Percentiles rank a stretch among this genome's conserved stretches.
phyloP scores from a whole-genome alignment of 495 filamentous ascomycete genomes.

The Chaetomium tenue region DNA sequence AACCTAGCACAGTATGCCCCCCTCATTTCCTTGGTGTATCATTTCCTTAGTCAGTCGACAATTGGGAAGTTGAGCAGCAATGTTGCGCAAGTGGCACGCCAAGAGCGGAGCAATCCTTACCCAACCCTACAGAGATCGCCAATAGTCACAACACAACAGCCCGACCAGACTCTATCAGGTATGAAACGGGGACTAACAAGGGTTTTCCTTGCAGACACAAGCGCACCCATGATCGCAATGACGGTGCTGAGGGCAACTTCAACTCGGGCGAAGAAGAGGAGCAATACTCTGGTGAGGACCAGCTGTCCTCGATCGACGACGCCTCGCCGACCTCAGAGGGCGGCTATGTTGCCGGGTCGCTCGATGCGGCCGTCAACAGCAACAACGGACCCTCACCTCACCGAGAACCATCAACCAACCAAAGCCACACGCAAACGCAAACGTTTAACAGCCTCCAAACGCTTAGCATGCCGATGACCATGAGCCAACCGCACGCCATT shows the following conservation, averaged over 20 bases:
- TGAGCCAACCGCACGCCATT: slow-evolving; percentile 50
- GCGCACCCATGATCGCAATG: slow-evolving; percentile 83
- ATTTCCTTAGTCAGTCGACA: slow-evolving; percentile 36
- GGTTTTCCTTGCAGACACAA: slow-evolving; percentile 65
- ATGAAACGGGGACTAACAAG: slow-evolving; percentile 37
- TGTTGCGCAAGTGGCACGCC: slow-evolving; percentile 41
- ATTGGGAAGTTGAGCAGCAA: slow-evolving; percentile 24
- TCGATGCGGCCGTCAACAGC: slow-evolving; percentile 44
- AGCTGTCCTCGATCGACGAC: slow-evolving; percentile 72
- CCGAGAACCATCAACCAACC: slow-evolving; percentile 34
- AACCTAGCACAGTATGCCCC: slow-evolving; percentile 91
- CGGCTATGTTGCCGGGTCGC: slow-evolving; percentile 49
- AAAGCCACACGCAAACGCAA: slow-evolving; percentile 32
- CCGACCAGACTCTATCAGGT: slow-evolving; percentile 25
- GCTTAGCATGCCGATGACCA: slow-evolving; percentile 58
- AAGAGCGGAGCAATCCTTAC: slow-evolving; percentile 24
- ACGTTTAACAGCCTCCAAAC: slow-evolving; percentile 53
- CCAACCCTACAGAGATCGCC: slow-evolving; percentile 27
- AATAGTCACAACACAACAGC: slow-evolving; percentile 29
- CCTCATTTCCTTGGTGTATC: slow-evolving; percentile 35
- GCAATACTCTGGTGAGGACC: slow-evolving; percentile 64
- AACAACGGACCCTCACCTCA: slow-evolving; percentile 26
- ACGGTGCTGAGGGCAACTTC: slow-evolving; percentile 67
- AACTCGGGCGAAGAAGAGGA: slow-evolving; percentile 76
- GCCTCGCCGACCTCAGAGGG: slow-evolving; percentile 64